These are phyloP conservation scores for Albatrellus ellisii DNA, from an alignment of 768 basidiomycete genomes.

Conservation along the genomic window DNA sequence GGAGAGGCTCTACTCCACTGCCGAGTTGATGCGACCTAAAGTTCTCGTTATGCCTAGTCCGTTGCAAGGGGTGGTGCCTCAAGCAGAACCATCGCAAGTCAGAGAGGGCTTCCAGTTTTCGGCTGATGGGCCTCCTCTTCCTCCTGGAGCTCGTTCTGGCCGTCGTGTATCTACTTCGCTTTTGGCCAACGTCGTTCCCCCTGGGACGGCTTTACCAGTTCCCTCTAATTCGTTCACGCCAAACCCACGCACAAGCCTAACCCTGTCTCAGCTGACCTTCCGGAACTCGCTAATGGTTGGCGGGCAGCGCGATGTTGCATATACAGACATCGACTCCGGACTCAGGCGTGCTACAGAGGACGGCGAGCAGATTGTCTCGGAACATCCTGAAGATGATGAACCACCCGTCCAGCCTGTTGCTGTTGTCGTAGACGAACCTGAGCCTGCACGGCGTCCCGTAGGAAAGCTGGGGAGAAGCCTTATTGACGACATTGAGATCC, in stretches of 20 bases:
- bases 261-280: constrained; percentile 76
- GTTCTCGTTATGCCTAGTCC: constrained; percentile 93
- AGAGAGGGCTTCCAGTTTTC: constrained; percentile 51
- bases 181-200: constrained; percentile 17
- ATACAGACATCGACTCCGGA: constrained; percentile 41
- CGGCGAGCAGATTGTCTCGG: constrained; percentile 60
- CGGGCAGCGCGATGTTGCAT: constrained; percentile 50
- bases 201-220: constrained; percentile 24
- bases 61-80: constrained; percentile 37
- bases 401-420: constrained; percentile 18
- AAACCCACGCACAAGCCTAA: constrained; percentile 61
- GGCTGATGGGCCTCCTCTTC: constrained; percentile 65
- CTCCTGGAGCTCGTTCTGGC: constrained; percentile 53
- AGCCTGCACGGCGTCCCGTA: constrained; percentile 33
- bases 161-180: constrained; percentile 27
- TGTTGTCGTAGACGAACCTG: constrained; percentile 17
- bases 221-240: constrained; percentile 62
- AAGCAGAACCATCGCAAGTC: constrained; percentile 20
- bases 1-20: constrained; percentile 54
- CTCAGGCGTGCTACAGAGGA: constrained; percentile 68
- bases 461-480: constrained; percentile 81
- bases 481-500: constrained; percentile 77
- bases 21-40: constrained; percentile 78
- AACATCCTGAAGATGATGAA: constrained; percentile 22
- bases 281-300: constrained; percentile 65